Conservation (phyloP, 345 rosid genomes). For the Pugionium dolabratum region DNA sequence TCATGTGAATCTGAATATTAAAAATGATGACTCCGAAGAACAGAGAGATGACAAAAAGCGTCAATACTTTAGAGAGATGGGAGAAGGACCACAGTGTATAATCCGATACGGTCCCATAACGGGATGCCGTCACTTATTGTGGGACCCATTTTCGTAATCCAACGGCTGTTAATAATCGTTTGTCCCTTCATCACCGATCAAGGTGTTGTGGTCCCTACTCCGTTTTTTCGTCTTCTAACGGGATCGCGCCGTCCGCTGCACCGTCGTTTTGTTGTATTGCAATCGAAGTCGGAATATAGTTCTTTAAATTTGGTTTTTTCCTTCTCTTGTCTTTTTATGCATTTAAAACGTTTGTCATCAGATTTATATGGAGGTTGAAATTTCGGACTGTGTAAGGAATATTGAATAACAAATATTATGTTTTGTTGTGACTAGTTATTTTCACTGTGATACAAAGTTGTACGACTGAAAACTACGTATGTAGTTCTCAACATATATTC, state of each 20-base stretch:
- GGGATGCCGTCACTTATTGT: constrained; percentile 17
- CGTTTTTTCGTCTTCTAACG: constrained; percentile 27
- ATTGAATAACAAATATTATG: neutral
- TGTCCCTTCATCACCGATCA: constrained; percentile 11
- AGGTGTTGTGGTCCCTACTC: constrained; percentile 33
- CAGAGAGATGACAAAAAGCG: constrained; percentile 46
- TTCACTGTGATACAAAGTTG: constrained; percentile 3
- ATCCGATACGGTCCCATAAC: constrained; percentile 22
- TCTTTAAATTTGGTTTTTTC: constrained; percentile 13
- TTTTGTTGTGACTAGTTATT: constrained; percentile 15
- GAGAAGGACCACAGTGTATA: constrained; percentile 29
- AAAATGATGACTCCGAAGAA: constrained; percentile 16
- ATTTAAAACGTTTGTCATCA: constrained; percentile 11
- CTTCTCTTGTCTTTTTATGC: constrained; percentile 15
- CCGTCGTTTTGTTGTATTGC: constrained; percentile 36
- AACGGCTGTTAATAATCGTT: constrained; percentile 11
- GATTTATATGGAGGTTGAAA: neutral
- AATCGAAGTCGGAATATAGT: constrained; percentile 12
- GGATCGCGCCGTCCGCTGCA: constrained; percentile 33
- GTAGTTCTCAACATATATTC: neutral
- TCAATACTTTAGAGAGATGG: constrained; percentile 17
- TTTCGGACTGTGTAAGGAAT: constrained; percentile 14
- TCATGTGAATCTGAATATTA: constrained; percentile 34
- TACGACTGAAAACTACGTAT: constrained; percentile 6
- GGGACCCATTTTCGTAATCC: constrained; percentile 20